Base-by-base conservation (phyloP, 75 land plant genomes). In the Cupressus sempervirens region DNA sequence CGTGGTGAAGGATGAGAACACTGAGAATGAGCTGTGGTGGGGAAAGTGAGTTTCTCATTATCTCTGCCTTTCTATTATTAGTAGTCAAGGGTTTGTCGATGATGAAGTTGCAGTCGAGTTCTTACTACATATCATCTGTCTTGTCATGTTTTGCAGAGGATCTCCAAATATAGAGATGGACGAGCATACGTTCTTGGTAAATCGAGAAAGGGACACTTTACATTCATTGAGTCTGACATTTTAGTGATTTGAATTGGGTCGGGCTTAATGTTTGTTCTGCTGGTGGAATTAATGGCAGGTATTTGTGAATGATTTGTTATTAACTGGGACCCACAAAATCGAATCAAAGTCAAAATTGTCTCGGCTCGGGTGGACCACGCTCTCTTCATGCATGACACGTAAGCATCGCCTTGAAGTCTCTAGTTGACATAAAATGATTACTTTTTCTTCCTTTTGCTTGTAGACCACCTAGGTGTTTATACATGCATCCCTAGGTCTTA, bases 161-260 rank as follows among this genome's bases (percentile, higher is more conserved):
- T 96, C 99, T n/a, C 99, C 99, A 0, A 98, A 98, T 83, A 98
- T 98, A 54, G 99, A 98, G 85, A 98, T 98, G 98, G 99, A 98
- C 82, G 99, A 94, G 90, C 96, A 98, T 35, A 98, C 99, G 0
- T 98, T 98, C 88, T 29, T 98, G 88, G 93, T 96, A 1, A 98
- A 98, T 88, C 88, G 99, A 70, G 99, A 98, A 85, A 91, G 99
- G 85, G 99, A 53, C 16, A 48, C 7, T 1, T 56, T 4, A 23
- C 7, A 50, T 82, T 3, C 23, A 52, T 34, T 30, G 32, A 23
- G 8, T 30, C 1, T 36, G 14, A 34, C 18, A 30, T 56, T 50
- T n/a, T 38, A 6, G 34, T 48, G 35, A 54, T 10, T 30, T 50
- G 7, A 2, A 16, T 48, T 18, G 34, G 23, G 36, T 45, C 2